Base-by-base conservation (phyloP, 768 basidiomycete genomes). In the Pholiota conissans region DNA sequence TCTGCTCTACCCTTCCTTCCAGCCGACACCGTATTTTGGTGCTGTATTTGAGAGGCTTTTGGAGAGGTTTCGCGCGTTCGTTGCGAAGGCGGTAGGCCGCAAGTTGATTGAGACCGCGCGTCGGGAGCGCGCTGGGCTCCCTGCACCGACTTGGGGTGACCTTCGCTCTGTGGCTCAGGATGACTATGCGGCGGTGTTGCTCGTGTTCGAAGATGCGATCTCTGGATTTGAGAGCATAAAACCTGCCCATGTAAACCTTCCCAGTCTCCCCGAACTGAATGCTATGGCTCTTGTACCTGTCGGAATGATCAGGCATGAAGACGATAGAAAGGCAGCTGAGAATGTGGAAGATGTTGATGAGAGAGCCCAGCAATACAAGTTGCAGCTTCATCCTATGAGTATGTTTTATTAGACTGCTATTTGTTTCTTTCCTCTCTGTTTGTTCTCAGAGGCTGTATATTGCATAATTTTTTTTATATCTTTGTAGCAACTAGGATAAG, bases 171-270 rank as follows among this genome's bases (percentile, higher is more conserved):
- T 51, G 4, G 42, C 51, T n/a, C n/a, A n/a, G 9, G 24, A 20
- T 1, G 49, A 60, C 14, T 60, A 60, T 28, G 45, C 26, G 10
- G 30, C 28, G 14, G 39, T 60, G 11, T 26, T 60, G 16, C 30
- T 39, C 5, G 29, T 42, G 11, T 28, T 60, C 20, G 59, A 60
- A 22, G 3, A 39, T 6, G 59, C 55, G 1, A 51, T 60, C 42
- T 42, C 37, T 16, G 50, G 16, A 10, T 52, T 39, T 20, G 50
- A 35, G 50, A 2, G 50, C 9, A 37, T 52, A 11, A 22, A 37
- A 35, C 27, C 32, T 10, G 34, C 39, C 11, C 9, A 52, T 6
- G n/a, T n/a, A n/a, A n/a, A n/a, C n/a, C n/a, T n/a, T n/a, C n/a
- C n/a, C n/a, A n/a, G n/a, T n/a, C n/a, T n/a, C n/a, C n/a, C n/a